Conservation (phyloP, 108 stramenopile genomes). For the Schizochytrium sp. region DNA sequence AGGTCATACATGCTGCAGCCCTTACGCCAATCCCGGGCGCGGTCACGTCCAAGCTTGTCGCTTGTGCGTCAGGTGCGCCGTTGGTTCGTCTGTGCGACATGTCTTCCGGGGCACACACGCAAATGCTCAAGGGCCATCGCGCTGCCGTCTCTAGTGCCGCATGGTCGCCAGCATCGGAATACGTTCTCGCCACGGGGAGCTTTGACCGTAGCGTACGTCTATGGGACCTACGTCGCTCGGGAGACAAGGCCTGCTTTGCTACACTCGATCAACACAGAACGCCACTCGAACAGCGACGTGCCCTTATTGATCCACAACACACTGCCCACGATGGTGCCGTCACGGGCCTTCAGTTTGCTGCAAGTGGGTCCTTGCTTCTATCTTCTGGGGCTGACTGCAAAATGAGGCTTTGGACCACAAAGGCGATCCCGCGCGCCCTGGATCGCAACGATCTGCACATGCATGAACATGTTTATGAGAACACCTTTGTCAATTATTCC, state of each 20-base stretch:
- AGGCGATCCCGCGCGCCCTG: neutral
- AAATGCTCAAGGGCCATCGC: neutral
- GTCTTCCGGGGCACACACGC: neutral
- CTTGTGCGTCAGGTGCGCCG: neutral
- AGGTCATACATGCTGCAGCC: neutral
- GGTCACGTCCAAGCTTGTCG: neutral
- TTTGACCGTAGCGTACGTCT: neutral
- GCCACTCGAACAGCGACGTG: neutral
- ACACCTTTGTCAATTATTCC: neutral
- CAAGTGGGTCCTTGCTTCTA: neutral
- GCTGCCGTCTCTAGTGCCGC: neutral
- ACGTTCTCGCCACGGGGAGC: neutral
- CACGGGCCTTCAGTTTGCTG: neutral
- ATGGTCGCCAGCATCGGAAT: neutral
- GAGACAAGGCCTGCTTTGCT: neutral
- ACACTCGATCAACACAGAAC: neutral
- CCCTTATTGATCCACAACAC: neutral
- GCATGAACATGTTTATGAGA: neutral
- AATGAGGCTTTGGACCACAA: neutral
- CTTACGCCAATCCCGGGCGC: neutral
- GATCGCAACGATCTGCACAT: neutral
- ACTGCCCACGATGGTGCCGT: conserved; percentile 6
- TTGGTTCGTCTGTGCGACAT: neutral
- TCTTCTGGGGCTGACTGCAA: neutral
- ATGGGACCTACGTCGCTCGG: neutral